A percentile compares a stretch with the other conserved stretches of the same genome.
phyloP scores from a whole-genome alignment of 768 basidiomycete species.

The Amanita fuliginea region DNA sequence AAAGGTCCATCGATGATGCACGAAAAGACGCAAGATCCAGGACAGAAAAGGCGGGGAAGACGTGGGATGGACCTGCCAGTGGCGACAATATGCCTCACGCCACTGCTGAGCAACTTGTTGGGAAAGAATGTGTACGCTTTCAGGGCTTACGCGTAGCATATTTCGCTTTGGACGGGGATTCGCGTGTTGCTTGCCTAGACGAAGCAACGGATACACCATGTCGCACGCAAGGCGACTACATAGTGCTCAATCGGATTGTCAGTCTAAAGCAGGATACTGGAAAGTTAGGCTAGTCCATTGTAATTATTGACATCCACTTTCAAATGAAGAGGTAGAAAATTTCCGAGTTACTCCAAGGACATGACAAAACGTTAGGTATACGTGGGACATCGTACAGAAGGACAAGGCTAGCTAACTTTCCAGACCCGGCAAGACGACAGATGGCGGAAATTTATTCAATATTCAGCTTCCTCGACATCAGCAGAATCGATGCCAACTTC shows the following conservation, averaged over 20 bases:
- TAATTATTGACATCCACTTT: not conserved
- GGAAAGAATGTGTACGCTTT: constrained; percentile 90
- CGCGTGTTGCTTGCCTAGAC: constrained; percentile 54
- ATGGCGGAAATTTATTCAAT: not conserved
- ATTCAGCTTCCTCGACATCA: constrained; percentile 48
- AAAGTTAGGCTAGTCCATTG: constrained; percentile 32
- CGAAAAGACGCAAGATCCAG: constrained; percentile 50
- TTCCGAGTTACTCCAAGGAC: constrained; percentile 10
- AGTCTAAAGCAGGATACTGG: constrained; percentile 91
- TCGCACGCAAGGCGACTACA: constrained; percentile 57
- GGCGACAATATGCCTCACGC: constrained; percentile 56
- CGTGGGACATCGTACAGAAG: constrained; percentile 12
- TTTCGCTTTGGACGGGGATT: constrained; percentile 87
- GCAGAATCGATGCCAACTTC: constrained; percentile 77
- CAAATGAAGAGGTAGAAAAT: constrained; percentile 5
- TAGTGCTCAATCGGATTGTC: constrained; percentile 88
- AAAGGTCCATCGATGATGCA: constrained; percentile 53
- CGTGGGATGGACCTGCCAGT: constrained; percentile 17
- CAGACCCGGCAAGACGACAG: not conserved
- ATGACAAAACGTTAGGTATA: constrained; percentile 12
- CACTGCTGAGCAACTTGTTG: constrained; percentile 71
- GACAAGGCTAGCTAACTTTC: constrained; percentile 12
- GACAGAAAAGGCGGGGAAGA: constrained; percentile 47
- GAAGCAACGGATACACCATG: constrained; percentile 30
- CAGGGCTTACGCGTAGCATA: constrained; percentile 94